Conservation (phyloP, 257 asterid species). For the Solanum sejunctum region DNA sequence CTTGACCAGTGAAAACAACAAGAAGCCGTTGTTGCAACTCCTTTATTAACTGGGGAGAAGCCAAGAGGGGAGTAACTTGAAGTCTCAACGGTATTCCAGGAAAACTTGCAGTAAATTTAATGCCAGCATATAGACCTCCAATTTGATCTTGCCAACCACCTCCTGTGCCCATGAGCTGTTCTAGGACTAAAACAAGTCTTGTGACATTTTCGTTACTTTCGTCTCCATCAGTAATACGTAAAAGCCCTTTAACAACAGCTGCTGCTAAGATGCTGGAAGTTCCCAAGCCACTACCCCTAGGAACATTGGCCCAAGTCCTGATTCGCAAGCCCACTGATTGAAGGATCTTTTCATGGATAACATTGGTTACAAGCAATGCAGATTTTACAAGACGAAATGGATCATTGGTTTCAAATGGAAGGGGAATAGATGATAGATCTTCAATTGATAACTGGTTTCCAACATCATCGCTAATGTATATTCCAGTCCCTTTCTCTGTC, state of each 20-base stretch:
- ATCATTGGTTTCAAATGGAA: conserved; percentile 68
- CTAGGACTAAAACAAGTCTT: conserved; percentile 73
- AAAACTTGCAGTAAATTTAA: conserved; percentile 72
- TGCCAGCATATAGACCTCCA: conserved; percentile 94
- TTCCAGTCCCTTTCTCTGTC: conserved; percentile 37
- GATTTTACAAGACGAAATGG: conserved; percentile 91
- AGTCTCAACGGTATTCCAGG: conserved; percentile 86
- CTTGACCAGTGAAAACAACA: conserved; percentile 89
- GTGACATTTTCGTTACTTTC: conserved; percentile 79
- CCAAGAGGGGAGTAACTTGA: conserved; percentile 68
- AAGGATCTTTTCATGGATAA: conserved; percentile 22
- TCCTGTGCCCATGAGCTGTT: conserved; percentile 96
- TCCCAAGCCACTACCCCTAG: conserved; percentile 98
- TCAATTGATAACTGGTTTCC: conserved; percentile 43
- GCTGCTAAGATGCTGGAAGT: conserved; percentile 96
- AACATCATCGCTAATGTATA: conserved; percentile 45
- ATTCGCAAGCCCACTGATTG: conserved; percentile 52
- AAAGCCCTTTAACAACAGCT: conserved; percentile 91
- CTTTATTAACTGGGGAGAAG: conserved; percentile 49
- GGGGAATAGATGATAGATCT: conserved; percentile 40
- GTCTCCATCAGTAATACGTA: conserved; percentile 57
- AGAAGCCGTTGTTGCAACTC: conserved; percentile 82
- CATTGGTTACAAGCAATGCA: conserved; percentile 67
- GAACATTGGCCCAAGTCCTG: conserved; percentile 91
- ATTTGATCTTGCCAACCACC: conserved; percentile 99